phyloP scores from a whole-genome alignment of 1,139 yeast species.

The Pichia sp. region DNA sequence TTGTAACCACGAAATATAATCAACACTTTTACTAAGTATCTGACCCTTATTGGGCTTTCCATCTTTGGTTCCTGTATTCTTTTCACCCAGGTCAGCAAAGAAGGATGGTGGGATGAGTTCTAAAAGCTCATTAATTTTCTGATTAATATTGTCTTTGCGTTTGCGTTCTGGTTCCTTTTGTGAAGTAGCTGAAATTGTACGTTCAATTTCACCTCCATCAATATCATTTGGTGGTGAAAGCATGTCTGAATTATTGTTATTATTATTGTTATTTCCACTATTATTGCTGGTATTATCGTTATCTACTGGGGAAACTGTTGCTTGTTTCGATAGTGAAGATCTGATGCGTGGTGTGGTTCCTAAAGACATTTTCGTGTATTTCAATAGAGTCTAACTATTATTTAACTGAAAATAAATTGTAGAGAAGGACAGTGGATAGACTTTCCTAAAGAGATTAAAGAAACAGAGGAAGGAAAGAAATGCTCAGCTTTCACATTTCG shows the following conservation, averaged over 20 bases:
- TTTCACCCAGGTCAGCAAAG: constrained; percentile 36
- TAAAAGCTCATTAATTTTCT: constrained; percentile 76
- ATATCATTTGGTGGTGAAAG: constrained; percentile 2
- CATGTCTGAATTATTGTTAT: constrained; percentile 8
- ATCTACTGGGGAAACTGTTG: not conserved
- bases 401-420: too few relatives aligned
- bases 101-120: constrained; percentile 61
- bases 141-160: constrained; percentile 84
- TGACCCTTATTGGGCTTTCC: constrained; percentile 95
- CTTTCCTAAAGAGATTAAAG: too few relatives aligned
- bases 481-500: too few relatives aligned
- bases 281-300: not conserved
- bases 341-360: constrained; percentile 12
- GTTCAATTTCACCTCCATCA: not conserved
- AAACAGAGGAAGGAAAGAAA: too few relatives aligned
- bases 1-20: constrained; percentile 71
- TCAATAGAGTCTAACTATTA: too few relatives aligned
- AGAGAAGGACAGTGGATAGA: too few relatives aligned
- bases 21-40: constrained; percentile 76
- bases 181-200: constrained; percentile 15
- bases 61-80: constrained; percentile 65
- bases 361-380: constrained; percentile 1
- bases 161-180: constrained; percentile 45
- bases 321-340: constrained; percentile 11
- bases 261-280: too few relatives aligned